These are phyloP conservation scores for Planoprotostelium fungivorum DNA, from an alignment of 78 protist species.

Conservation along the genomic window DNA sequence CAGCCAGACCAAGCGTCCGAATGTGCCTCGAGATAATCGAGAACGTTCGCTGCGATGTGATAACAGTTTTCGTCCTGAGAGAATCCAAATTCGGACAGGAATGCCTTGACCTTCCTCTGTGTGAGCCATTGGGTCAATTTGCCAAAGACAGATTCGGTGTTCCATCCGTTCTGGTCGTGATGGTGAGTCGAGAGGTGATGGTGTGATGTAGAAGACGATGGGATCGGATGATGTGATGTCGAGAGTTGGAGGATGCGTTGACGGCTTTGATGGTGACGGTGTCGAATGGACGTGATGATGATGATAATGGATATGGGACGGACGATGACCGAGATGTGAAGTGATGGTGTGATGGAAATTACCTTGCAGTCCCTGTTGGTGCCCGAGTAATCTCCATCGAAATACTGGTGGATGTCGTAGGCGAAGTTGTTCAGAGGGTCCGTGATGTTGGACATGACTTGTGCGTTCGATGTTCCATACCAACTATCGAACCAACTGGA, in stretches of 20 bases:
- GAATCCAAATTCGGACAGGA: not conserved
- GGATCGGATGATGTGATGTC: too few species aligned
- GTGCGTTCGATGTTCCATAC: not conserved
- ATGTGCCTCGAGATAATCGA: not conserved
- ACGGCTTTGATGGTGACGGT: too few species aligned
- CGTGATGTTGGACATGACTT: not conserved
- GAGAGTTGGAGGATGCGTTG: too few species aligned
- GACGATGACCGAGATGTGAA: not conserved
- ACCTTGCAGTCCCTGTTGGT: not conserved
- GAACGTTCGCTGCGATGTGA: not conserved
- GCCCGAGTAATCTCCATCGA: not conserved
- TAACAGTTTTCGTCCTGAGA: not conserved
- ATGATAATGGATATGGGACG: too few species aligned
- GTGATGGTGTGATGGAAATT: not conserved
- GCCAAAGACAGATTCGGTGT: not conserved
- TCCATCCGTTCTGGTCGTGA: not conserved
- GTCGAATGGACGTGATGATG: too few species aligned
- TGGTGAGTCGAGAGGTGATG: too few species aligned
- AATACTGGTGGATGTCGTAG: not conserved
- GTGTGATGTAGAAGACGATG: too few species aligned
- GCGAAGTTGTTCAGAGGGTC: not conserved
- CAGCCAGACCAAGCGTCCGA: not conserved
- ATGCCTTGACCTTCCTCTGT: not conserved
- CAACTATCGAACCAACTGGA: not conserved
- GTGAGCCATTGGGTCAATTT: not conserved